phyloP scores from a whole-genome alignment of 108 stramenopile species.

The Nannochloropsis gaditana region DNA sequence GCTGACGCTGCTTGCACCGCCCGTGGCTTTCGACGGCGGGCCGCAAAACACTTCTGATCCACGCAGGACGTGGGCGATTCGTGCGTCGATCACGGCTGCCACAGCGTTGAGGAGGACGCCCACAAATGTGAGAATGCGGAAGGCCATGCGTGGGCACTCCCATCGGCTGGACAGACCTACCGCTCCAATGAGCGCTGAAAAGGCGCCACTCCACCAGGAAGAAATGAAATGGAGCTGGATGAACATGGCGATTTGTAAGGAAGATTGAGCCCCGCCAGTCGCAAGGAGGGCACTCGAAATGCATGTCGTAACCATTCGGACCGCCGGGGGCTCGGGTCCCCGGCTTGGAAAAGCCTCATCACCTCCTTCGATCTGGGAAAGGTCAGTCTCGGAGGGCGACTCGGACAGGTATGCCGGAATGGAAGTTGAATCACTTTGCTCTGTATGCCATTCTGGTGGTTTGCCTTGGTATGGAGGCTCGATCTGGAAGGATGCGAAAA shows the following conservation, averaged over 20 bases:
- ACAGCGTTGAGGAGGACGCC: not conserved
- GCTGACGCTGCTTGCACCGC: not conserved
- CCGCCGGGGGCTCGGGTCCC: too few relatives aligned
- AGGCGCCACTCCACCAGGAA: not conserved
- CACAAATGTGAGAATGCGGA: not conserved
- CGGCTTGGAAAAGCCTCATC: too few relatives aligned
- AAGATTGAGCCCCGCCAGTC: not conserved
- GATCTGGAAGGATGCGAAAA: not conserved
- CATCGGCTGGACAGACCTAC: not conserved
- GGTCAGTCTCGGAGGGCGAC: slow-evolving; percentile 9
- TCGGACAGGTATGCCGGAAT: not conserved
- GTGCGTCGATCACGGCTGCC: not conserved
- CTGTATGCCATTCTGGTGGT: slow-evolving; percentile 8
- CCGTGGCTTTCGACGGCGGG: not conserved
- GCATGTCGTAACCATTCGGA: too few relatives aligned
- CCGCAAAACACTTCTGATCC: not conserved
- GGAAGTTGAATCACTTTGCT: slow-evolving; percentile 5
- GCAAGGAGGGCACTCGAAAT: too few relatives aligned
- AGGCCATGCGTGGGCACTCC: not conserved
- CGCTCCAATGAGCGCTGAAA: not conserved
- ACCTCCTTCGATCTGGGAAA: not conserved
- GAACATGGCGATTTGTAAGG: not conserved
- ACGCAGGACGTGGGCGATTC: not conserved
- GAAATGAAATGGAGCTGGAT: not conserved
- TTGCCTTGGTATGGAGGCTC: slow-evolving; percentile 2